Base-by-base conservation (phyloP, 1,139 yeast species). In the Entelexis paramagnoliae region DNA sequence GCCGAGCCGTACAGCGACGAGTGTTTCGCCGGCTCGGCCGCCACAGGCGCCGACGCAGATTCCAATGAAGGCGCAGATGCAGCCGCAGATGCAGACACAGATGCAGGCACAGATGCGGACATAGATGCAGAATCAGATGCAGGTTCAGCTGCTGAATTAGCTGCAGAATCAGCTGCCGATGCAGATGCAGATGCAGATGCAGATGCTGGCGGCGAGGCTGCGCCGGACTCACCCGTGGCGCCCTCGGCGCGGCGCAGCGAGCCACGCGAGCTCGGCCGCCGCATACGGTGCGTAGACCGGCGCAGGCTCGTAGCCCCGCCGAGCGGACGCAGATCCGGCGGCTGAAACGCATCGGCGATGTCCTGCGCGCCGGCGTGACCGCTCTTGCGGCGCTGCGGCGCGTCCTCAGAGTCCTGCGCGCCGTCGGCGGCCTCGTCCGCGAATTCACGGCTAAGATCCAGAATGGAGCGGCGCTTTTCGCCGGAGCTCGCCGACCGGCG, bases 361-460 rank as follows among this genome's bases (percentile, higher is more conserved):
- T 17, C n/a, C 28, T 19, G 14, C 16, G 26, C 34, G 20, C 19
- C 26, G 32, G 22, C 16, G 10, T 11, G n/a, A 11, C 4, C 30
- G 17, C 19, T 7, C 4, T 9, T 17, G 35, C 35, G 22, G 7
- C 26, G 22, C 14, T 9, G 16, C 17, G 17, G 48, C 16, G n/a
- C 42, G 34, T 17, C 29, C 8, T 28, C 24, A 13, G 30, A 10
- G 14, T n/a, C n/a, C n/a, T n/a, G n/a, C n/a, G n/a, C n/a, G n/a
- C n/a, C 30, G 19, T 16, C 43, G 43, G 13, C 35, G 26, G 16
- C 29, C 34, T 51, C 51, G 16, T n/a, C 14, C 14, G 43, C 57
- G 26, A 68, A 57, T 49, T 46, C 66, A 55, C 46, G 58, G 57
- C 54, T 56, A 40, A 53, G 58, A 46, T 56, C 63, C 36, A 54